A percentile compares a stretch with the other conserved stretches of the same genome.
Conservation (phyloP, 345 rosid genomes). For the Erucastrum elatum region DNA sequence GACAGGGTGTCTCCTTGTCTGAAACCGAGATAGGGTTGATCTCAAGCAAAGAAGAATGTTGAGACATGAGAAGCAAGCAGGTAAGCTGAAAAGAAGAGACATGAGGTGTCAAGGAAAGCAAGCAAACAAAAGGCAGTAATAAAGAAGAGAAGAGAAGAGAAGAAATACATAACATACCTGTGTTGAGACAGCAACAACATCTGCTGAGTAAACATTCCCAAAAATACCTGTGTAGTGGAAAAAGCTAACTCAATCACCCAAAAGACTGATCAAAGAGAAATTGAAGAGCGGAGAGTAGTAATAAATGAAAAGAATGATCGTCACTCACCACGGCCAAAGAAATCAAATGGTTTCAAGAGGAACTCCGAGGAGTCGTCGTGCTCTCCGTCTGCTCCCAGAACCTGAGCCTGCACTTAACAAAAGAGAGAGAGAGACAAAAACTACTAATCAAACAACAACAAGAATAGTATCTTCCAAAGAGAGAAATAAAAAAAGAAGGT, state of each 20-base stretch:
- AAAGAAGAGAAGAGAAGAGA: not conserved
- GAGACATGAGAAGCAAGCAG: slow-evolving; percentile 68
- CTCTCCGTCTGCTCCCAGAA: slow-evolving; percentile 54
- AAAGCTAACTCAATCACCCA: slow-evolving; percentile 4
- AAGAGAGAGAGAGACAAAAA: not conserved
- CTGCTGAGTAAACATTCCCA: slow-evolving; percentile 54
- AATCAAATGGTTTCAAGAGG: slow-evolving; percentile 68
- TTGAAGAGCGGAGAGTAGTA: not conserved
- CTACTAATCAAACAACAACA: not conserved
- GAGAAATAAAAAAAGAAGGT: too few relatives aligned
- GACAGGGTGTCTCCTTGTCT: slow-evolving; percentile 48
- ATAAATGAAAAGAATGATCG: not conserved
- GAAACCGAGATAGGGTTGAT: slow-evolving; percentile 65
- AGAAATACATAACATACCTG: slow-evolving; percentile 43
- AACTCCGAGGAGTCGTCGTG: slow-evolving; percentile 51
- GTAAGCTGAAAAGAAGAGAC: slow-evolving; percentile 52
- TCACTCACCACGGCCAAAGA: slow-evolving; percentile 73
- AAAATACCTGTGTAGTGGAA: slow-evolving; percentile 47
- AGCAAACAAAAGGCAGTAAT: not conserved
- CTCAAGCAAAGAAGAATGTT: slow-evolving; percentile 60
- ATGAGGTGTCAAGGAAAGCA: slow-evolving; percentile 4
- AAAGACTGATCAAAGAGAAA: not conserved
- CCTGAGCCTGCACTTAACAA: slow-evolving; percentile 65
- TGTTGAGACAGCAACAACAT: slow-evolving; percentile 67
- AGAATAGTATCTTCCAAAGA: not conserved